Percentiles rank a stretch among this genome's conserved stretches.
Evolutionary conservation across 108 stramenopile species (phyloP).

Genomic region (Aureococcus anophagefferens): DNA sequence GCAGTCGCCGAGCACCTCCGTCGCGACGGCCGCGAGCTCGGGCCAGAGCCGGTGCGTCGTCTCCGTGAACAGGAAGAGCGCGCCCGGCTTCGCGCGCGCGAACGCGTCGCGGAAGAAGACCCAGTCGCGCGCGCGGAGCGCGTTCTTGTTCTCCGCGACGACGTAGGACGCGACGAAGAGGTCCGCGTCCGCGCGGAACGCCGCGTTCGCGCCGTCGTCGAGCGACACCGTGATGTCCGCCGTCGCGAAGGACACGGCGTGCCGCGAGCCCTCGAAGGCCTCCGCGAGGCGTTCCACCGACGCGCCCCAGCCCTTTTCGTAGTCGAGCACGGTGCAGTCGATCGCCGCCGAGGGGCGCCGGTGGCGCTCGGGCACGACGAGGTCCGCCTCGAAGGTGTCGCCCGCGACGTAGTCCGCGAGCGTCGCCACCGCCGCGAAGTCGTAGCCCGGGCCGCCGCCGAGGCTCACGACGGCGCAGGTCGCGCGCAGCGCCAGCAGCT

Average conservation of each 20-base stretch:
- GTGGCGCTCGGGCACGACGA: neutral
- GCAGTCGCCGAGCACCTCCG: neutral
- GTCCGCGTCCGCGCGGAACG: neutral
- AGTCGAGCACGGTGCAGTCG: conserved; percentile 40
- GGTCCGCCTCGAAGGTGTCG: conserved; percentile 4
- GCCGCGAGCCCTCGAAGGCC: neutral
- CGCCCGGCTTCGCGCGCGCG: conserved; percentile 18
- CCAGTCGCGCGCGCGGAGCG: conserved; percentile 30
- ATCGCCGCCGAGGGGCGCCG: conserved; percentile 7
- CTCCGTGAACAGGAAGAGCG: conserved; percentile 48
- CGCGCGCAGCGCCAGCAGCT: neutral
- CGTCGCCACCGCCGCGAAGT: conserved; percentile 34
- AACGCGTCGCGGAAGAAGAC: conserved; percentile 53
- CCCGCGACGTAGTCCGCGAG: conserved; percentile 16
- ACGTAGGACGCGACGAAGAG: conserved; percentile 26
- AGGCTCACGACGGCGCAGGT: conserved; percentile 20
- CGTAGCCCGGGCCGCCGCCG: conserved; percentile 61
- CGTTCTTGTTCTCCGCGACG: conserved; percentile 49
- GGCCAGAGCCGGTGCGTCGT: conserved; percentile 51
- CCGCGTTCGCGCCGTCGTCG: neutral
- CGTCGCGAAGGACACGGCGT: neutral
- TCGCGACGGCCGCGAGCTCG: conserved; percentile 28
- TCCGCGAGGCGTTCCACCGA: conserved; percentile 32
- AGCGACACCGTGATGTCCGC: neutral
- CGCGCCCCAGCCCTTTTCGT: conserved; percentile 54